A percentile compares a stretch with the other conserved stretches of the same genome.
phyloP scores from a whole-genome alignment of 768 basidiomycete genomes.

The Termitomyces titanicus region DNA sequence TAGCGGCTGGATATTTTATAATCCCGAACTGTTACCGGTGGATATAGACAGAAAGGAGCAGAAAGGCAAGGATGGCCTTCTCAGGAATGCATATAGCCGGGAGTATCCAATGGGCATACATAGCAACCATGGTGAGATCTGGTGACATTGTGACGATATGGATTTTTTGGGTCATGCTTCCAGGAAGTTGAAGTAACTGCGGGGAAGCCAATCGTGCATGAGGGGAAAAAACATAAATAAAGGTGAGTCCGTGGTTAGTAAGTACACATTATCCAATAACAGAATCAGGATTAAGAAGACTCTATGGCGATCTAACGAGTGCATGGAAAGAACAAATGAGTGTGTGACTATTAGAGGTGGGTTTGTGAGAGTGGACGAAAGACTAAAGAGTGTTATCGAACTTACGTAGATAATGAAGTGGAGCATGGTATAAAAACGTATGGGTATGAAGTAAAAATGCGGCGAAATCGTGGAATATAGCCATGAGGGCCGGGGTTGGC shows the following conservation, averaged over 20 bases:
- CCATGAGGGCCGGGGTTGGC: conserved; percentile 2
- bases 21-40: conserved; percentile 11
- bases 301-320: conserved; percentile 18
- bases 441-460: conserved; percentile 29
- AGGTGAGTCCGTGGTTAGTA: conserved; percentile 6
- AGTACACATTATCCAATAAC: conserved; percentile 35
- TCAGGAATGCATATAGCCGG: conserved; percentile 3
- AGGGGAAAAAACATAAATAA: conserved; percentile 2
- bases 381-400: not conserved
- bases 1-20: not conserved
- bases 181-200: not conserved
- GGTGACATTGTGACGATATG: conserved; percentile 10
- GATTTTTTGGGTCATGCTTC: not conserved
- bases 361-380: conserved; percentile 3
- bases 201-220: conserved; percentile 1
- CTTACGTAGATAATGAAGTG: conserved; percentile 17
- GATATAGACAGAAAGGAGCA: not conserved
- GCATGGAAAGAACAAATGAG: conserved; percentile 9
- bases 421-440: conserved; percentile 35
- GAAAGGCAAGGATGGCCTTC: not conserved
- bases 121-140: conserved; percentile 4
- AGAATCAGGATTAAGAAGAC: conserved; percentile 25
- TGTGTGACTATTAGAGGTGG: conserved; percentile 2
- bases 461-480: conserved; percentile 3
- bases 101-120: conserved; percentile 6